A percentile compares a stretch with the other conserved stretches of the same genome.
Conservation (phyloP, 1,284 basidiomycete genomes). For the Cryptococcus sp. region DNA sequence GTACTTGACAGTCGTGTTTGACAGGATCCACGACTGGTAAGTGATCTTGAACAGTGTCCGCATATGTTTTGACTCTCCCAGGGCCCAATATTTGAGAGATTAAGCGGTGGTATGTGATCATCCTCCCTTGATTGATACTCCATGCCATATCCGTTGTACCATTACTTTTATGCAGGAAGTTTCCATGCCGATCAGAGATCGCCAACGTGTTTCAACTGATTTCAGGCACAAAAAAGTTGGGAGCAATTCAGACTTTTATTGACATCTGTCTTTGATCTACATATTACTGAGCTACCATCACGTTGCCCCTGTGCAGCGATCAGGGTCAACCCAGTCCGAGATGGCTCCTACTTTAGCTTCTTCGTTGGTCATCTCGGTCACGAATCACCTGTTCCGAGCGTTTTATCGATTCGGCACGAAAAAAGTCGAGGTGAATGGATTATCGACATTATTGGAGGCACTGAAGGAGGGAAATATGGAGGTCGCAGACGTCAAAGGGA, state of each 20-base stretch:
- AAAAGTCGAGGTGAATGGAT: slow-evolving; percentile 61
- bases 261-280: neutral
- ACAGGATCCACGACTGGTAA: slow-evolving; percentile 67
- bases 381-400: slow-evolving; percentile 70
- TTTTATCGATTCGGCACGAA: slow-evolving; percentile 65
- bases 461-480: slow-evolving; percentile 49
- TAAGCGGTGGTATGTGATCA: slow-evolving; percentile 8
- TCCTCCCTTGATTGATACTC: too few relatives aligned
- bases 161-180: too few relatives aligned
- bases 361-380: slow-evolving; percentile 30
- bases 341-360: slow-evolving; percentile 28
- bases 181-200: too few relatives aligned
- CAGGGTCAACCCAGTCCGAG: neutral
- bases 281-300: neutral
- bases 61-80: slow-evolving; percentile 6
- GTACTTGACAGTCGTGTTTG: slow-evolving; percentile 86
- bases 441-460: slow-evolving; percentile 61
- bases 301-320: neutral
- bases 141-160: too few relatives aligned
- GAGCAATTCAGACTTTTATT: neutral
- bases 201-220: too few relatives aligned
- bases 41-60: neutral
- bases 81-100: slow-evolving; percentile 44
- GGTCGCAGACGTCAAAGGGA: slow-evolving; percentile 24
- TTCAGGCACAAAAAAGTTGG: neutral